Conservation (phyloP, 768 basidiomycete genomes). For the Mycena crocata region DNA sequence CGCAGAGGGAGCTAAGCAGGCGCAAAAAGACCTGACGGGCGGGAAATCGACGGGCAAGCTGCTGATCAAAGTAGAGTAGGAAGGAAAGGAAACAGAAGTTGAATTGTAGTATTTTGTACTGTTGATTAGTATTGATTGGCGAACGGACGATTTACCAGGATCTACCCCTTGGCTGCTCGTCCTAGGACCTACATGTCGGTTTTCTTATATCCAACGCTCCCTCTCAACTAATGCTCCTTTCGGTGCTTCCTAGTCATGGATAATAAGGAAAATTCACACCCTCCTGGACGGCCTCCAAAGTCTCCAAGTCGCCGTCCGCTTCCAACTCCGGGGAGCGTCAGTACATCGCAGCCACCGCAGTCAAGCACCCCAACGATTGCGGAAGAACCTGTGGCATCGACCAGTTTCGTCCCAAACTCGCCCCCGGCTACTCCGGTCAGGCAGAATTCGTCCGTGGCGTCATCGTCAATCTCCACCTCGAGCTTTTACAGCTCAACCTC, state of each 20-base stretch:
- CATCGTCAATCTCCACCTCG: constrained; percentile 29
- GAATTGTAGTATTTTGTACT: neutral
- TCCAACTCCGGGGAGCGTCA: constrained; percentile 54
- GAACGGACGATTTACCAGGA: neutral
- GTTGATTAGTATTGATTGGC: too few relatives aligned
- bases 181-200: constrained; percentile 16
- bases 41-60: constrained; percentile 91
- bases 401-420: constrained; percentile 22
- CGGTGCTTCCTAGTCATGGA: constrained; percentile 54
- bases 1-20: constrained; percentile 77
- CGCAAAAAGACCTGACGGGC: constrained; percentile 81
- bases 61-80: constrained; percentile 60
- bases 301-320: constrained; percentile 56
- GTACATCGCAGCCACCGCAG: constrained; percentile 44
- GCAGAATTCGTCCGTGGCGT: constrained; percentile 11
- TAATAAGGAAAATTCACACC: constrained; percentile 55
- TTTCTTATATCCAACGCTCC: neutral
- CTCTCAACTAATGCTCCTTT: neutral
- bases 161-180: neutral
- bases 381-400: constrained; percentile 23
- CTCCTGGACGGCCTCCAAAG: constrained; percentile 34
- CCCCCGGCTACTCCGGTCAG: constrained; percentile 6
- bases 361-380: constrained; percentile 54
- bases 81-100: neutral
- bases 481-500: constrained; percentile 52